Evolutionary conservation across 2,329 filamentous ascomycete genomes (phyloP), one percentile per base, ranked within the genome.

Genomic region (Fusarium newnesense): DNA sequence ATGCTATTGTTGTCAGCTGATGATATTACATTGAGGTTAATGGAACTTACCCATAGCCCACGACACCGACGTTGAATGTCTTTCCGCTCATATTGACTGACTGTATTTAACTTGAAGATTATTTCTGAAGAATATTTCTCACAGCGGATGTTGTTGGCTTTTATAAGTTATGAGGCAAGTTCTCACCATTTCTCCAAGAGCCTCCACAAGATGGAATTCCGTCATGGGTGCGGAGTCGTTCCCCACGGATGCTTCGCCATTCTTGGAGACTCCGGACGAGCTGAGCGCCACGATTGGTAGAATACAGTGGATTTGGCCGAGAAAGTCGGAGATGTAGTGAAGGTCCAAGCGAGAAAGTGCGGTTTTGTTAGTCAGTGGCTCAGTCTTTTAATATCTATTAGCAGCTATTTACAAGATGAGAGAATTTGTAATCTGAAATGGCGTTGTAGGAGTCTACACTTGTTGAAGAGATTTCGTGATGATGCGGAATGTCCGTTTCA

Each of bases 31-130:
- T 19, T 32, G 24, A 42, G 36, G n/a, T 40, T 46, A 42, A 24
- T 42, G 64, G 61, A 54, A 69, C 83, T 78, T 80, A 87, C 86
- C 86, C 86, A 69, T 88, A 88, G 75, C 86, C 86, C 19, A 88
- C 81, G 50, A 88, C 79, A 62, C 86, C 86, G 24, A 88, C 85
- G 70, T 87, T 87, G 81, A 85, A 85, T 24, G 80, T 80, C 74
- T 84, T 84, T 67, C 72, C 75, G 32, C 79, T 72, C 81, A 83
- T 83, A 43, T 69, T 70, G 50, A 28, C 18, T 58, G 34, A 28
- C 19, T 53, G 24, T 58, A 6, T 60, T 37, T 60, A 4, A 6
- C 42, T 34, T 10, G 19, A 9, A n/a, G 24, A 1, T 19, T 19
- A n/a, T 13, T 7, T 59, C 32, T 49, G 26, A 30, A 11, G 15